These are phyloP conservation scores for Zasmidium angulare DNA, from an alignment of 2,329 filamentous ascomycete genomes.

Conservation along the genomic window DNA sequence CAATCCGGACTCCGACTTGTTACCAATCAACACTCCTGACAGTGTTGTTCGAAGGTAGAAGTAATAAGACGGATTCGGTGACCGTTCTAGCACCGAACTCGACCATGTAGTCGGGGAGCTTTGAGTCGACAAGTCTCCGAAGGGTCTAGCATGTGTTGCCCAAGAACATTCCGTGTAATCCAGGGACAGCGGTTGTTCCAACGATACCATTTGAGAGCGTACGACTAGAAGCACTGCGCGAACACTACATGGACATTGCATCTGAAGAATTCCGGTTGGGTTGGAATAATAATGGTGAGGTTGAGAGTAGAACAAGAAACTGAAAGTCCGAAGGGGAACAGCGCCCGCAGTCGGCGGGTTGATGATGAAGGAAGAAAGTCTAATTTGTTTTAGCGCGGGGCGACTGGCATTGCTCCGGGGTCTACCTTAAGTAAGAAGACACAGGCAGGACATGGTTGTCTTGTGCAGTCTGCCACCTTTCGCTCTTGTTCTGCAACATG, in stretches of 20 bases:
- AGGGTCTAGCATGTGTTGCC: not conserved
- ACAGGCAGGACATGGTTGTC: not conserved
- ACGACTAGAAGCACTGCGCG: not conserved
- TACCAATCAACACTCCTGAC: too few species aligned
- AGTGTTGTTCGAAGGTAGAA: too few species aligned
- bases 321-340: not conserved
- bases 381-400: not conserved
- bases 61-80: not conserved
- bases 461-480: not conserved
- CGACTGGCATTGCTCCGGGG: not conserved
- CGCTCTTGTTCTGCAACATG: not conserved
- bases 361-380: not conserved
- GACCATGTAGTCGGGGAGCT: not conserved
- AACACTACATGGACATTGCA: not conserved
- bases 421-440: not conserved
- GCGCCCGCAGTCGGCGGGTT: too few species aligned
- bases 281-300: not conserved
- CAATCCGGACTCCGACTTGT: too few species aligned
- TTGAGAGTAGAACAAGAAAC: not conserved
- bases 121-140: not conserved
- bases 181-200: not conserved
- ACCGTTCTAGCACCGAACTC: not conserved
- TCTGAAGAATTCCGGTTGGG: too few species aligned
- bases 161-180: not conserved
- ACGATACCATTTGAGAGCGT: not conserved